phyloP scores from a whole-genome alignment of 108 stramenopile genomes.

The Discostella stelligeroides region DNA sequence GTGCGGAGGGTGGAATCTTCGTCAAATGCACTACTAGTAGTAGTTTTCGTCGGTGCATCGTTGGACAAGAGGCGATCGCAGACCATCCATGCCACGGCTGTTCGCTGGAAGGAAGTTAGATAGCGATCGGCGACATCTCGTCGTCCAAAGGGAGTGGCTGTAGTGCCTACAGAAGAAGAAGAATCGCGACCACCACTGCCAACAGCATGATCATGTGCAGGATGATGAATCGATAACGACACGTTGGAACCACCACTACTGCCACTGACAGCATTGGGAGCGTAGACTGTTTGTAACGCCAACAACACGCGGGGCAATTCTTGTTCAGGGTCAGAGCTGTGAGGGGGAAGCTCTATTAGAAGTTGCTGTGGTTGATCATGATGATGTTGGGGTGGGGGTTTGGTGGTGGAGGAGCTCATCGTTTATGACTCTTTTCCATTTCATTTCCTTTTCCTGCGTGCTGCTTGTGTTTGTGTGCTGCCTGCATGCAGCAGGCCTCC shows the following conservation, averaged over 20 bases:
- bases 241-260: not conserved
- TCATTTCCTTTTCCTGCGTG: too few species aligned
- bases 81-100: conserved; percentile 77
- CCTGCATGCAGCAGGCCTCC: too few species aligned
- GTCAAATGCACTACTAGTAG: not conserved
- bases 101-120: conserved; percentile 73
- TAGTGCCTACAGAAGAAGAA: conserved; percentile 11
- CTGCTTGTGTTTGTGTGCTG: too few species aligned
- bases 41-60: conserved; percentile 1
- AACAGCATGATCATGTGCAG: not conserved
- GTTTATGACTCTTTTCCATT: too few species aligned
- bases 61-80: conserved; percentile 70
- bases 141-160: conserved; percentile 54
- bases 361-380: conserved; percentile 19
- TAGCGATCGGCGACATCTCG: conserved; percentile 81
- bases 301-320: conserved; percentile 70
- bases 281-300: conserved; percentile 73
- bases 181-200: too few species aligned
- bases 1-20: conserved; percentile 41
- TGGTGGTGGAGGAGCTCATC: conserved; percentile 13
- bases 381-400: conserved; percentile 11
- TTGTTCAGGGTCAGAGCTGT: conserved; percentile 71
- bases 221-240: conserved; percentile 6
- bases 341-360: conserved; percentile 56
- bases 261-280: conserved; percentile 25